Conservation (phyloP, 2,329 filamentous ascomycete species). For the Aureobasidium melanogenum region DNA sequence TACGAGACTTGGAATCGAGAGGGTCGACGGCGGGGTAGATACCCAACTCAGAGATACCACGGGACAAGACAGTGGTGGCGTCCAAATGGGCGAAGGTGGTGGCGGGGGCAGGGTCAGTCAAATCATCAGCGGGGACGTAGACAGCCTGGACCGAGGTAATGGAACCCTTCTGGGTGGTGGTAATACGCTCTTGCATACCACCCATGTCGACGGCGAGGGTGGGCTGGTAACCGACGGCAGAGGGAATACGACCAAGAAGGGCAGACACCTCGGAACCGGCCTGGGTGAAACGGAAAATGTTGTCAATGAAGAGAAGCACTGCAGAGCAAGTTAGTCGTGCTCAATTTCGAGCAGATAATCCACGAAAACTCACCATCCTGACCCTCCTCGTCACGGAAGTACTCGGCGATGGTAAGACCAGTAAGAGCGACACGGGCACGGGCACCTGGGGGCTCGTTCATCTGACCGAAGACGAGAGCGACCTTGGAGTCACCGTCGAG, state of each 20-base stretch:
- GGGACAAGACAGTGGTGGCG: conserved; percentile 99
- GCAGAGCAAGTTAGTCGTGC: conserved; percentile 10
- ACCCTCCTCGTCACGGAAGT: conserved; percentile 72
- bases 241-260: conserved; percentile 97
- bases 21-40: conserved; percentile 99
- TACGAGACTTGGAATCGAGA: conserved; percentile 98
- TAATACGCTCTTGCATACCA: conserved; percentile 99
- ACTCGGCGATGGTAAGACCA: conserved; percentile 62
- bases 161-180: conserved; percentile 98
- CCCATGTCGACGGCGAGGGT: conserved; percentile 98
- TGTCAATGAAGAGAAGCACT: conserved; percentile 99
- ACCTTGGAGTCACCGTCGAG: conserved; percentile 99
- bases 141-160: conserved; percentile 99
- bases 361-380: conserved; percentile 63
- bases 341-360: neutral
- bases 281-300: conserved; percentile 99
- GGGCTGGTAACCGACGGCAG: conserved; percentile 99
- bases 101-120: conserved; percentile 98
- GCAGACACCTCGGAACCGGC: conserved; percentile 99
- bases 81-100: conserved; percentile 99
- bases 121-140: conserved; percentile 99
- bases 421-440: conserved; percentile 99
- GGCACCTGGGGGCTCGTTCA: conserved; percentile 99
- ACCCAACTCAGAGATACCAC: conserved; percentile 99
- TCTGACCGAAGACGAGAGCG: conserved; percentile 98